These are phyloP conservation scores for Funneliformis caledonium DNA, from an alignment of 371 early-diverging fungal genomes.

Conservation along the genomic window DNA sequence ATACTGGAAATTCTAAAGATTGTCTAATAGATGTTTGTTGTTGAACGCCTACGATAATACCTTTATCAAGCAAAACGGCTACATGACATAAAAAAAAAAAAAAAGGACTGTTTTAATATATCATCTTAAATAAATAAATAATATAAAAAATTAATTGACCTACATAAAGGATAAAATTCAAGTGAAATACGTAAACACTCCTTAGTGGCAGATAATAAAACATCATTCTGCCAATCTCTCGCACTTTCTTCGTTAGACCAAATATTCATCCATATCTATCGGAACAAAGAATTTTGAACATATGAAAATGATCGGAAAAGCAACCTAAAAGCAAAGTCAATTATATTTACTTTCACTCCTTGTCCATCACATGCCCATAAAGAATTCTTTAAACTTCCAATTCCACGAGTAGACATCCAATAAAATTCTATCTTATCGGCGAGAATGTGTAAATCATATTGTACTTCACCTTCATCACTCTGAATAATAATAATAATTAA, in stretches of 20 bases:
- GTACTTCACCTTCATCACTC: slow-evolving; percentile 44
- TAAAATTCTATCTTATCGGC: slow-evolving; percentile 70
- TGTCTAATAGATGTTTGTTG: slow-evolving; percentile 57
- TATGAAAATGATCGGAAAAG: neutral
- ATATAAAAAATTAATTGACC: slow-evolving; percentile 30
- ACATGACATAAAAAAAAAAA: slow-evolving; percentile 21
- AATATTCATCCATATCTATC: slow-evolving; percentile 39
- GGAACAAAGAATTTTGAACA: neutral
- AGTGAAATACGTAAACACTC: slow-evolving; percentile 60
- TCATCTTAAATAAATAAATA: neutral
- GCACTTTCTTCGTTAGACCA: slow-evolving; percentile 38
- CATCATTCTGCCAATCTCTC: slow-evolving; percentile 52
- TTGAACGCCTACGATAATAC: slow-evolving; percentile 81
- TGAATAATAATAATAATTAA: neutral
- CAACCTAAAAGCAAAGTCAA: neutral
- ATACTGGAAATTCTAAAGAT: slow-evolving; percentile 32
- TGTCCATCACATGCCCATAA: slow-evolving; percentile 78
- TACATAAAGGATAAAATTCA: slow-evolving; percentile 86
- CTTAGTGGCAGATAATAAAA: slow-evolving; percentile 44
- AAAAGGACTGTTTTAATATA: neutral
- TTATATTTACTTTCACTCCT: slow-evolving; percentile 61
- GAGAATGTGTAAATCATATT: slow-evolving; percentile 64
- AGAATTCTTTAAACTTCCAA: slow-evolving; percentile 64
- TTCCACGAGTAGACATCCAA: slow-evolving; percentile 65
- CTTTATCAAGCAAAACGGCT: slow-evolving; percentile 78